Conservation (phyloP, 2,329 filamentous ascomycete species). For the Talaromyces marneffei region DNA sequence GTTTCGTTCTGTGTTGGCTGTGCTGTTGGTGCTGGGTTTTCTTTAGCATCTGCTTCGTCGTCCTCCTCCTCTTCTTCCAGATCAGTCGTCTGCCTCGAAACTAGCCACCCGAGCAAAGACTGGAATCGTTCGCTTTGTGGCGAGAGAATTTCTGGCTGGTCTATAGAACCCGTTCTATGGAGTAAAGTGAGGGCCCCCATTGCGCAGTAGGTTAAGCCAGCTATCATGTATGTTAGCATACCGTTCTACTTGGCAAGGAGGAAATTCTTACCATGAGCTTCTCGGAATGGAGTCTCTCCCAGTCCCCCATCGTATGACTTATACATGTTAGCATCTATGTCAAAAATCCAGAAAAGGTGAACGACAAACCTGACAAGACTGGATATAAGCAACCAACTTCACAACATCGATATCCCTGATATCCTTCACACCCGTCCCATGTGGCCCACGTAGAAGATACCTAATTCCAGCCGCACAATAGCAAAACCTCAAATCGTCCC, state of each 20-base stretch:
- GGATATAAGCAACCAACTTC: conserved; percentile 63
- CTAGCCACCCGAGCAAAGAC: conserved; percentile 51
- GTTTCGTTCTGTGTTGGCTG: conserved; percentile 3
- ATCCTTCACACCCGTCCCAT: conserved; percentile 49
- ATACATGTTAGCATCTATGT: conserved; percentile 23
- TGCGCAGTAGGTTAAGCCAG: conserved; percentile 87
- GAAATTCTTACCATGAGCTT: conserved; percentile 65
- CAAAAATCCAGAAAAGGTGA: neutral
- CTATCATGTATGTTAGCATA: conserved; percentile 37
- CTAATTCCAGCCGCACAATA: conserved; percentile 77
- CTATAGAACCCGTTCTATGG: conserved; percentile 48
- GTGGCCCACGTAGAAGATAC: conserved; percentile 68
- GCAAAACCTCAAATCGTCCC: conserved; percentile 79
- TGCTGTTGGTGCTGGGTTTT: neutral
- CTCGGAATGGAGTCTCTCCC: conserved; percentile 68
- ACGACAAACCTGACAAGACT: conserved; percentile 52
- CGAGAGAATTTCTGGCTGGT: conserved; percentile 20
- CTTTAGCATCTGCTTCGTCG: conserved; percentile 22
- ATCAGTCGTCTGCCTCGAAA: conserved; percentile 59
- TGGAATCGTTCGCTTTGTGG: conserved; percentile 29
- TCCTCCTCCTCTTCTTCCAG: conserved; percentile 42
- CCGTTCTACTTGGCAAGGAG: too few species aligned
- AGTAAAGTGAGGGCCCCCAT: conserved; percentile 72
- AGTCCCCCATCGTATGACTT: conserved; percentile 82
- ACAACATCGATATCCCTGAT: conserved; percentile 70